Conservation (phyloP, 208 protist species). For the Trypanosoma avium region DNA sequence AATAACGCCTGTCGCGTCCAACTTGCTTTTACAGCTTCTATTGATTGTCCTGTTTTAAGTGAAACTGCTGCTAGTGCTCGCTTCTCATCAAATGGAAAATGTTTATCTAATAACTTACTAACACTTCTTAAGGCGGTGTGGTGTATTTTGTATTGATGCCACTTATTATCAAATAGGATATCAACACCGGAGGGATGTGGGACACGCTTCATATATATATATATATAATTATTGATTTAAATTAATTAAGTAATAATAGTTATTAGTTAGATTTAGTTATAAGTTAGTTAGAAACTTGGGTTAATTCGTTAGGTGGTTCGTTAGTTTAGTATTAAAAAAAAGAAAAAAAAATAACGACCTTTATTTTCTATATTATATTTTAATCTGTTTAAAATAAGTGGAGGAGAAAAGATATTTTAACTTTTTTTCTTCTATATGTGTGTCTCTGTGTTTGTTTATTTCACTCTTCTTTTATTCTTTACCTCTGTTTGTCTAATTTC, state of each 20-base stretch:
- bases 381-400: too few species aligned
- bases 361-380: too few species aligned
- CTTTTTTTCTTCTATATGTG: too few species aligned
- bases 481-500: neutral
- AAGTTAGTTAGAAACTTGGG: too few species aligned
- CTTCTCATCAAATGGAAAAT: constrained; percentile 87
- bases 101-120: constrained; percentile 78
- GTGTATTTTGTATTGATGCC: constrained; percentile 82
- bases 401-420: too few species aligned
- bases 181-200: constrained; percentile 62
- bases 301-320: too few species aligned
- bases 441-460: too few species aligned
- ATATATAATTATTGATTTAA: neutral
- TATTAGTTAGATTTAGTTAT: too few species aligned
- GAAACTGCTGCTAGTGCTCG: constrained; percentile 59
- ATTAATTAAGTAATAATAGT: neutral
- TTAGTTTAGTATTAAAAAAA: too few species aligned
- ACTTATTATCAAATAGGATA: constrained; percentile 75
- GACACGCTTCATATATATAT: constrained; percentile 35
- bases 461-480: too few species aligned
- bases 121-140: constrained; percentile 66
- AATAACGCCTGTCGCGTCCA: constrained; percentile 82
- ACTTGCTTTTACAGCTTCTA: constrained; percentile 48
- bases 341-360: too few species aligned
- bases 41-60: constrained; percentile 65